Evolutionary conservation across 1,139 yeast genomes (phyloP), one percentile per base, ranked within the genome.

Genomic region (Candida sanyaensis): DNA sequence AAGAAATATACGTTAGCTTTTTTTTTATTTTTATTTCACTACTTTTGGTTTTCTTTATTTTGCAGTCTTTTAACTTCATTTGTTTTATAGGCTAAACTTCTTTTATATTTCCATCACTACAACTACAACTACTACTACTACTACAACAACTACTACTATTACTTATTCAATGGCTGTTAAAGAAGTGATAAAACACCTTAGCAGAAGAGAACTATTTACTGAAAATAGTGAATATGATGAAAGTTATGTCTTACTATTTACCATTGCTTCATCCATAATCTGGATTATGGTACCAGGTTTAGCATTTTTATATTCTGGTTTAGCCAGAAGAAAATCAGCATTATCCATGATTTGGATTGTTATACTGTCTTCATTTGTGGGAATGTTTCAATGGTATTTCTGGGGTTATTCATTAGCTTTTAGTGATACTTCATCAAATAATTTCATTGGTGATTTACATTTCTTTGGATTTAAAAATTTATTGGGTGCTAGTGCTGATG

Each of bases 381-480:
- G 90, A 2, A 75, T 83, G 46, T 81, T 90, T 62, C 97, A 90
- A 65, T 93, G 98, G 98, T 93, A 91, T 67, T 90, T 93, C 63
- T 93, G 98, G 98, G 98, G 98, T 24, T 93, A 89, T 64, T 89
- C 97, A 0, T 71, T 93, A 43, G 96, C 98, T 3, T 91, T 93
- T 60, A 84, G 93, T 0, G 61, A 76, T 12, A 80, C 87, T 0
- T 90, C 96, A 2, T 70, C 84, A 36, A 90, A 91, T 66, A 83
- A 86, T 38, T 93, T 84, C 64, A 92, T 93, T 58, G 99, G 99
- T 4, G 84, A 92, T 65, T 69, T 93, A 57, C 83, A 83, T 58
- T 78, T 84, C 44, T 89, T 92, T 65, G 98, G 97, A 5, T 82
- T 90, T 61, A 79, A 86, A 61, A 78, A 88, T 62, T 80, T 88